Percentiles rank a stretch among this genome's conserved stretches.
These are phyloP conservation scores for Dipteronia sinensis DNA, from an alignment of 345 rosid genomes.

Conservation along the genomic window DNA sequence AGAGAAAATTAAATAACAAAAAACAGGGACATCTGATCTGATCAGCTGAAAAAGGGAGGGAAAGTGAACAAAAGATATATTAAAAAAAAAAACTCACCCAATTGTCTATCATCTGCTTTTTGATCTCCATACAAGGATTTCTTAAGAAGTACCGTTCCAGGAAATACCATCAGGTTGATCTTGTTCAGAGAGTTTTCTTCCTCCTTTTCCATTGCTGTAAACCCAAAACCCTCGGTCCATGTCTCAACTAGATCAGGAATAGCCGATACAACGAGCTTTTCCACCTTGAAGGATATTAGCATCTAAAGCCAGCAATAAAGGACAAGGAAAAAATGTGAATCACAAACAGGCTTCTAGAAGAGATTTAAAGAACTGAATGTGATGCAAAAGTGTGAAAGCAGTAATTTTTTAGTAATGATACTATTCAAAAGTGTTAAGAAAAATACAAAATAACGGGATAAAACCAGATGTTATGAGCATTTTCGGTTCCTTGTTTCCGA, in stretches of 20 bases:
- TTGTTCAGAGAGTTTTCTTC: conserved; percentile 61
- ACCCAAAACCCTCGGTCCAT: conserved; percentile 89
- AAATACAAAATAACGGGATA: background rate
- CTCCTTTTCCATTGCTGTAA: conserved; percentile 49
- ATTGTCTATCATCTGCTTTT: conserved; percentile 31
- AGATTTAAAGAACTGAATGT: background rate
- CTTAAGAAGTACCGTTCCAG: conserved; percentile 70
- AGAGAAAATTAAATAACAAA: conserved; percentile 2
- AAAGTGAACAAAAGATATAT: background rate
- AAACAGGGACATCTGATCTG: background rate
- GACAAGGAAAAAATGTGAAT: background rate
- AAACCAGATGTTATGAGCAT: background rate
- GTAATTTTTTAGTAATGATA: background rate
- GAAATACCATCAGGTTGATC: conserved; percentile 86
- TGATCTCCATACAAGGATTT: conserved; percentile 46
- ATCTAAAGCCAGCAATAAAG: conserved; percentile 49
- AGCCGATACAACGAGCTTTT: conserved; percentile 85
- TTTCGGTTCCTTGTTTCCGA: too few species aligned
- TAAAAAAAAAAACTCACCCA: conserved; percentile 34
- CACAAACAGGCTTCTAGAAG: background rate
- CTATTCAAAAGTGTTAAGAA: background rate
- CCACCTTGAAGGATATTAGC: conserved; percentile 74
- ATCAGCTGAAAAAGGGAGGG: background rate
- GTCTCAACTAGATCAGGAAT: conserved; percentile 81
- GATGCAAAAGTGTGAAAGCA: background rate